These are phyloP conservation scores for Rhypophila decipiens DNA, from an alignment of 495 filamentous ascomycete species.

Conservation along the genomic window DNA sequence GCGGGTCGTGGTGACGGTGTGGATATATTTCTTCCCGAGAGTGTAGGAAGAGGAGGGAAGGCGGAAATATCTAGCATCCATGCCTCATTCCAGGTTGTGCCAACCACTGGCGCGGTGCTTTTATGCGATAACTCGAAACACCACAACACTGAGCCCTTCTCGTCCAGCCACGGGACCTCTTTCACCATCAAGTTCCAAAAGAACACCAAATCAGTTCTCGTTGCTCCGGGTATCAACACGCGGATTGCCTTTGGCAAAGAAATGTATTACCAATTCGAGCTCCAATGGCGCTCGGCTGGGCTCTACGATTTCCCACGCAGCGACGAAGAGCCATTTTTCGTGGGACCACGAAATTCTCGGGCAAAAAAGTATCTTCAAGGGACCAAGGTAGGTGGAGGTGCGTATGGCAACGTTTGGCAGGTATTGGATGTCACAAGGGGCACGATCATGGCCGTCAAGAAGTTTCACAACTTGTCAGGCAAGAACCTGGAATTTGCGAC, in stretches of 20 bases:
- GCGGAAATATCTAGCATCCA: conserved; percentile 18
- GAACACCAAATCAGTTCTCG: conserved; percentile 19
- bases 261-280: conserved; percentile 23
- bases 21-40: conserved; percentile 24
- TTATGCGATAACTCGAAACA: conserved; percentile 18
- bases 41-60: conserved; percentile 3
- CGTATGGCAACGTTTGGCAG: conserved; percentile 24
- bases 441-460: conserved; percentile 25
- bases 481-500: conserved; percentile 25
- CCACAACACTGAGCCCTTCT: conserved; percentile 15
- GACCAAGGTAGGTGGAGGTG: conserved; percentile 20
- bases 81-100: conserved; percentile 21
- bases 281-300: conserved; percentile 17
- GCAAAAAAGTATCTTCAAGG: conserved; percentile 18
- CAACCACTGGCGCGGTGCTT: conserved; percentile 22
- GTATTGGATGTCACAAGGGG: conserved; percentile 20
- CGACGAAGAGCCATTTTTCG: conserved; percentile 13
- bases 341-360: conserved; percentile 17
- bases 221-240: conserved; percentile 23
- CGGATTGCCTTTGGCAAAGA: conserved; percentile 23
- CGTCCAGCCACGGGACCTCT: conserved; percentile 1
- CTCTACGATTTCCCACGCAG: conserved; percentile 14
- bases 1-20: conserved; percentile 12
- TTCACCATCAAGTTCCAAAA: conserved; percentile 16
- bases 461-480: conserved; percentile 24